Conservation (phyloP, 208 protist species). For the Wallacemonas collosoma region DNA sequence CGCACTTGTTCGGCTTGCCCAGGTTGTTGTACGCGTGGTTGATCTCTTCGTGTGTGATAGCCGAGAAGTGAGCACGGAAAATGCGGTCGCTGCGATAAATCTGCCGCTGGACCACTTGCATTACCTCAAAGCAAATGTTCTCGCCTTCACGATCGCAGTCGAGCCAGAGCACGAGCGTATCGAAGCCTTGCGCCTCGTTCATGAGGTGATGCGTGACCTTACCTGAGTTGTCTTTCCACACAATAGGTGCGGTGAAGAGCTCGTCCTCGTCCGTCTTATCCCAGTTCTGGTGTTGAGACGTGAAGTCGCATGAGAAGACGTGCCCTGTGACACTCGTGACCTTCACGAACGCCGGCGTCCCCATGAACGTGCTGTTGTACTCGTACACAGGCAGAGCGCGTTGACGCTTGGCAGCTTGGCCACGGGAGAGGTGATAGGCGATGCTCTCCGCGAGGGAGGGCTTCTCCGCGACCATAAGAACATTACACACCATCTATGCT, state of each 20-base stretch:
- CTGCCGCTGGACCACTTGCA: constrained; percentile 73
- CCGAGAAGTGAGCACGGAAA: constrained; percentile 92
- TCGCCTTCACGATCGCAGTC: constrained; percentile 98
- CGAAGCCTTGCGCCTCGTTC: constrained; percentile 78
- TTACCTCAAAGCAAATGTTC: constrained; percentile 98
- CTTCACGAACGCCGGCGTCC: constrained; percentile 62
- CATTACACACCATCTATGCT: constrained; percentile 41
- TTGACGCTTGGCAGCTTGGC: constrained; percentile 58
- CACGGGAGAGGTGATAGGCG: constrained; percentile 83
- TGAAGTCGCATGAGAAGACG: constrained; percentile 92
- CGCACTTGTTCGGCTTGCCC: constrained; percentile 88
- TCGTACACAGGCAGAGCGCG: constrained; percentile 88
- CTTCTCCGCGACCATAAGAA: constrained; percentile 96
- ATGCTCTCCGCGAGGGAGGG: constrained; percentile 93
- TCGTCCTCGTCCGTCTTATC: constrained; percentile 82
- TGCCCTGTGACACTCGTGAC: constrained; percentile 93
- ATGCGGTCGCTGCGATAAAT: constrained; percentile 74
- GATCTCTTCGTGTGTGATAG: constrained; percentile 90
- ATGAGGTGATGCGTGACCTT: constrained; percentile 87
- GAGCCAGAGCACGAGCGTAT: constrained; percentile 93
- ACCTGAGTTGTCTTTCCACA: constrained; percentile 85
- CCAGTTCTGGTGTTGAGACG: constrained; percentile 88
- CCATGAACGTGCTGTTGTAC: constrained; percentile 75
- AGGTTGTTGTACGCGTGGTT: constrained; percentile 80
- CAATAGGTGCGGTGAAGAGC: constrained; percentile 82